phyloP scores from a whole-genome alignment of 2,329 filamentous ascomycete genomes.

The Colletotrichum sp. region DNA sequence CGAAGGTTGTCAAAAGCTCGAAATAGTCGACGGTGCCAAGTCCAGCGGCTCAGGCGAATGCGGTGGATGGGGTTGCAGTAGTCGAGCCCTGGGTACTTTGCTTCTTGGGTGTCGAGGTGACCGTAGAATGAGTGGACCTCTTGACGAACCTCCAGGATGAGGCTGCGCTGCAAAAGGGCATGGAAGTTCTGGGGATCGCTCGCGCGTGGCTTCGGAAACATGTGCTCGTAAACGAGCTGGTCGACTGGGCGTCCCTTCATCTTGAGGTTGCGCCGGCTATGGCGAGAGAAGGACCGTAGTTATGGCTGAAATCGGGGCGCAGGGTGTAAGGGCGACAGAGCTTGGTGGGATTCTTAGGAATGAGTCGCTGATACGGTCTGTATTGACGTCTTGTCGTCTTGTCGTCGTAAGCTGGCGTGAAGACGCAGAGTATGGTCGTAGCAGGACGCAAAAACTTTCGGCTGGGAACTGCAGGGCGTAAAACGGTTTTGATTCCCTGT shows the following conservation, averaged over 20 bases:
- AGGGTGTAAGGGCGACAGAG: background rate
- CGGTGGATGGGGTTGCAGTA: constrained; percentile 77
- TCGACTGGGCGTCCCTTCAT: constrained; percentile 79
- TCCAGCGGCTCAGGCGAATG: constrained; percentile 78
- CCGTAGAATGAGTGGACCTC: constrained; percentile 82
- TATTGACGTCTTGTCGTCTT: background rate
- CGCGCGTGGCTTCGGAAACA: constrained; percentile 72
- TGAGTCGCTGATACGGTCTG: background rate
- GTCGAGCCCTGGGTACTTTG: constrained; percentile 82
- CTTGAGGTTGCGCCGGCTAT: background rate
- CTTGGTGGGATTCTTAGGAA: background rate
- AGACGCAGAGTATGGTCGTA: background rate
- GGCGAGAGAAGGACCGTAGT: background rate
- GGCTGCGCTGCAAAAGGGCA: constrained; percentile 70
- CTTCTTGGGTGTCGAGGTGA: constrained; percentile 79
- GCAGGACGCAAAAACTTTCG: background rate
- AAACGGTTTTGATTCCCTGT: background rate
- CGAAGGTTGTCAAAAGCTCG: constrained; percentile 74
- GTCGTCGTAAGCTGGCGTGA: background rate
- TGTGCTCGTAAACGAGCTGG: constrained; percentile 74
- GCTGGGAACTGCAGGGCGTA: background rate
- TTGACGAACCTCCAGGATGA: constrained; percentile 79
- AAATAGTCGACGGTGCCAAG: constrained; percentile 78
- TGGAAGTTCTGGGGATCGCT: constrained; percentile 76
- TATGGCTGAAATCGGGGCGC: background rate